Conservation (phyloP, 2,329 filamentous ascomycete species). For the Colletotrichum shisoi region DNA sequence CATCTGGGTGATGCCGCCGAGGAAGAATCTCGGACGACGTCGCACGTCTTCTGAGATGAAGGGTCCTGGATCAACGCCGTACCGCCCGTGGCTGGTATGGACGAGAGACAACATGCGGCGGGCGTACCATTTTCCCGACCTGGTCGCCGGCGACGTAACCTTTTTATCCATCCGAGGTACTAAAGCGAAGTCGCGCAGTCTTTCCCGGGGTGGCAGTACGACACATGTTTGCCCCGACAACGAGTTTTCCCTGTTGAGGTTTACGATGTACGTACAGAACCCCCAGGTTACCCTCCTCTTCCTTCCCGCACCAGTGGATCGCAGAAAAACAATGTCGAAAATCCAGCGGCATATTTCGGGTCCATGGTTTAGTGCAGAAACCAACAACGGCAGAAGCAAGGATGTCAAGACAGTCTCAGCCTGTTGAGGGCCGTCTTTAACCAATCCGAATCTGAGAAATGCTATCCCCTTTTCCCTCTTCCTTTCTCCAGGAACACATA, state of each 20-base stretch:
- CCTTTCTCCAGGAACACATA: constrained; percentile 8
- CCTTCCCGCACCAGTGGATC: constrained; percentile 26
- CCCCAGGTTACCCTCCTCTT: neutral
- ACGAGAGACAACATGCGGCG: constrained; percentile 31
- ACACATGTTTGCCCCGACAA: constrained; percentile 20
- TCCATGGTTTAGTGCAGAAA: neutral
- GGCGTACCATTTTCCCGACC: constrained; percentile 20
- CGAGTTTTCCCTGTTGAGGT: constrained; percentile 5
- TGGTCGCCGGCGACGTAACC: constrained; percentile 8
- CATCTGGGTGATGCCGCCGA: constrained; percentile 5
- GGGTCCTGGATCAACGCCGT: constrained; percentile 25
- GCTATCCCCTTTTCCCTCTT: constrained; percentile 14
- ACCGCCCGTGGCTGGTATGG: constrained; percentile 27
- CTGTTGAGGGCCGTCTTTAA: constrained; percentile 4
- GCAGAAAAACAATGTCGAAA: constrained; percentile 28
- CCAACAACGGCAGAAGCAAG: constrained; percentile 16
- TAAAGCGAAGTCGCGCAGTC: neutral
- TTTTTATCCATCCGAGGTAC: constrained; percentile 14
- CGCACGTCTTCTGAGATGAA: constrained; percentile 23
- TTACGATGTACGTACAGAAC: neutral
- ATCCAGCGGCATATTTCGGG: constrained; percentile 6
- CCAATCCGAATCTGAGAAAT: constrained; percentile 21
- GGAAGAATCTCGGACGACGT: constrained; percentile 7
- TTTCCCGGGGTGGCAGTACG: constrained; percentile 1
- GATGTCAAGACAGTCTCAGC: constrained; percentile 20